Evolutionary conservation across 495 filamentous ascomycete genomes (phyloP).

Genomic region (Thermothielavioides terrestris): DNA sequence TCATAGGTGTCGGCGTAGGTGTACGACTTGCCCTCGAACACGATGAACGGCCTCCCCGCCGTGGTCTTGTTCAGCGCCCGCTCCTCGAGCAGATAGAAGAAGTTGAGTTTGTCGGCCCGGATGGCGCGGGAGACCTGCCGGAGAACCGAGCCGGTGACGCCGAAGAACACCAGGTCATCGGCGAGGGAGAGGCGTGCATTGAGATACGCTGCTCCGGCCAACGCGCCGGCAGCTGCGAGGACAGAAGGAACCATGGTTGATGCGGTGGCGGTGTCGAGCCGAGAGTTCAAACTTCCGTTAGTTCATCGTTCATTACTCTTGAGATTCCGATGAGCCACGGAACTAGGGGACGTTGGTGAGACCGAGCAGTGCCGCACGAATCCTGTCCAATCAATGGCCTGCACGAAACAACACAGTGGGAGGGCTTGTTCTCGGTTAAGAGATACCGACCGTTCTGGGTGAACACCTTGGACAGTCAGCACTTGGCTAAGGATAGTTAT

Average conservation of each 20-base stretch:
- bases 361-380: too few species aligned
- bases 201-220: conserved; percentile 66
- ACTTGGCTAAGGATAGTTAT: too few species aligned
- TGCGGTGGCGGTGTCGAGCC: background rate
- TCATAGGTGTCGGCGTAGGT: conserved; percentile 72
- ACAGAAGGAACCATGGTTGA: conserved; percentile 7
- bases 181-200: conserved; percentile 63
- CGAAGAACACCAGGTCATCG: conserved; percentile 55
- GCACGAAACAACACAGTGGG: too few species aligned
- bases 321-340: too few species aligned
- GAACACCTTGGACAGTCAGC: too few species aligned
- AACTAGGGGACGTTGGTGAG: too few species aligned
- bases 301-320: background rate
- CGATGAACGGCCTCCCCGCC: conserved; percentile 52
- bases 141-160: conserved; percentile 32
- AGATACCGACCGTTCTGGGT: too few species aligned
- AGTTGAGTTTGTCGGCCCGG: conserved; percentile 53
- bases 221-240: conserved; percentile 52
- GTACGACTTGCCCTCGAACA: conserved; percentile 66
- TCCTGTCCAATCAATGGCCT: too few species aligned
- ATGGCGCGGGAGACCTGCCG: conserved; percentile 36
- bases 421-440: too few species aligned
- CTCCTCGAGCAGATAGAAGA: conserved; percentile 73
- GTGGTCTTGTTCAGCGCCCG: conserved; percentile 50
- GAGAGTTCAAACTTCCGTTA: background rate